Evolutionary conservation across 352 stramenopile genomes (phyloP).

Genomic region (Phytopythium sindhum): DNA sequence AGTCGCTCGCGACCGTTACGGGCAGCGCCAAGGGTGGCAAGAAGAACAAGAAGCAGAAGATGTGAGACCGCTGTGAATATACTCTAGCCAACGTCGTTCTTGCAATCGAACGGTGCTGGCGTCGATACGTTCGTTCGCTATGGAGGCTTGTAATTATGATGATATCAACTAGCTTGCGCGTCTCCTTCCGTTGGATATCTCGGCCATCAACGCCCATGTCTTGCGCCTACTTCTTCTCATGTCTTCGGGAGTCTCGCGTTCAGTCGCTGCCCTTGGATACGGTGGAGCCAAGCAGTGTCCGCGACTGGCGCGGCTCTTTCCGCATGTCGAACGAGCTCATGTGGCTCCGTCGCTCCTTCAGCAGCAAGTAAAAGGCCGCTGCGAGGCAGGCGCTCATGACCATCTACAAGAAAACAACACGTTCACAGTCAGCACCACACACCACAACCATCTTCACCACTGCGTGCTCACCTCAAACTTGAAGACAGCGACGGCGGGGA

Average conservation of each 20-base stretch:
- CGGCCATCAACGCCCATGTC: neutral
- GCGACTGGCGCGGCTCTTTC: slow-evolving; percentile 59
- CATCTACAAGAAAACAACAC: slow-evolving; percentile 26
- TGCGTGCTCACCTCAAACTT: slow-evolving; percentile 64
- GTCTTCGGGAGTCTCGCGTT: neutral
- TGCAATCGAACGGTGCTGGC: neutral
- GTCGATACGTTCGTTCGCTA: neutral
- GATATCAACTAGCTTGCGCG: neutral
- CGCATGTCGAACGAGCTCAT: slow-evolving; percentile 75
- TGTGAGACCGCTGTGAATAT: neutral
- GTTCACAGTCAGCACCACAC: neutral
- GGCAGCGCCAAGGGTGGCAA: slow-evolving; percentile 12
- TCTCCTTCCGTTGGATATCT: neutral
- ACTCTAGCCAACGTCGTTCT: neutral
- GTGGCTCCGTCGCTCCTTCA: slow-evolving; percentile 68
- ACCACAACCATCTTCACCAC: neutral
- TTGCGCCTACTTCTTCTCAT: neutral
- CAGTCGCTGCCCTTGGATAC: slow-evolving; percentile 4
- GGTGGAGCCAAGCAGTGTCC: slow-evolving; percentile 27
- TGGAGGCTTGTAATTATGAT: neutral
- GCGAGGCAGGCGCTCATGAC: slow-evolving; percentile 45
- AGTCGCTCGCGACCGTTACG: slow-evolving; percentile 1
- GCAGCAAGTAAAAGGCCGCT: slow-evolving; percentile 42
- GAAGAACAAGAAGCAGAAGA: slow-evolving; percentile 7
- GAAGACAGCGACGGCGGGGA: slow-evolving; percentile 42